phyloP scores from a whole-genome alignment of 83 land plant genomes.

The Larix sibirica region DNA sequence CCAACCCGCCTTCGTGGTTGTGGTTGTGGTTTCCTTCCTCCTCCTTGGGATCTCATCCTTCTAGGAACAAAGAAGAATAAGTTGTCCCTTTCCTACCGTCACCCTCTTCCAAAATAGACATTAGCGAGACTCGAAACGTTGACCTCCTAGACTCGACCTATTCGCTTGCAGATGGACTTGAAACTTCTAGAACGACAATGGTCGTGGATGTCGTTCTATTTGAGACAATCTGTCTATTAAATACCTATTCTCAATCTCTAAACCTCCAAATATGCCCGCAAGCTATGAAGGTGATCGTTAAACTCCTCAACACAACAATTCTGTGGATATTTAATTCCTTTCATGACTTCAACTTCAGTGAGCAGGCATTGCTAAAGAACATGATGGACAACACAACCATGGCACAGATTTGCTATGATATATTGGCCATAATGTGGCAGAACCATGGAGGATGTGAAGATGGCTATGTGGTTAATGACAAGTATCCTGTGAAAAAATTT shows the following conservation, averaged over 20 bases:
- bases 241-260: too few relatives aligned
- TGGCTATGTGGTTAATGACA: conserved; percentile 10
- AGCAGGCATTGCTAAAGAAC: not conserved
- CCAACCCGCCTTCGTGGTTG: conserved; percentile 18
- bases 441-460: conserved; percentile 36
- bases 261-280: too few relatives aligned
- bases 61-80: conserved; percentile 5
- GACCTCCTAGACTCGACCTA: conserved; percentile 13
- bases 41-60: conserved; percentile 12
- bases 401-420: conserved; percentile 16
- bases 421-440: conserved; percentile 29
- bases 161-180: not conserved
- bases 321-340: not conserved
- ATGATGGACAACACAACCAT: not conserved
- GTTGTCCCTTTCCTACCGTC: conserved; percentile 18
- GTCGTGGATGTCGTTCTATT: too few relatives aligned
- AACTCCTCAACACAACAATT: conserved; percentile 6
- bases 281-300: conserved; percentile 25
- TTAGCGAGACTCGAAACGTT: conserved; percentile 51
- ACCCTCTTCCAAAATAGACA: conserved; percentile 56
- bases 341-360: not conserved
- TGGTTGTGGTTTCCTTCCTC: conserved; percentile 17
- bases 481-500: conserved; percentile 25
- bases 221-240: too few relatives aligned
- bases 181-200: not conserved